Evolutionary conservation across 176 grass and related monocot genomes (phyloP).

Genomic region (Dendrocalamus sinicus): DNA sequence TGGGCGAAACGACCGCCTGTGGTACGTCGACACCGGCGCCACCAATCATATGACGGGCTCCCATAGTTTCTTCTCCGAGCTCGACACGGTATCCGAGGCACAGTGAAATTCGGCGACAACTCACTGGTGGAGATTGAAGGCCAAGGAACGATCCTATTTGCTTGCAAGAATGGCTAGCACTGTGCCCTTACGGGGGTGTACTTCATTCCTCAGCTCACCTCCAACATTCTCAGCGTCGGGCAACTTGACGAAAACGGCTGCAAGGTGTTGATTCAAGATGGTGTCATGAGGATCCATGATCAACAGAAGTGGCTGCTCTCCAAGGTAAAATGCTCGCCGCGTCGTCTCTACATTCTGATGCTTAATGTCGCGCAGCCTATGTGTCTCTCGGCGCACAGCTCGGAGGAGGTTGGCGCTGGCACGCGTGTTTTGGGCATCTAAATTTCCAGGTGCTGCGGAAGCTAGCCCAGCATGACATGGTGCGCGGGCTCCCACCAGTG

Average conservation of each 20-base stretch:
- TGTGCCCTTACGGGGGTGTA: no score
- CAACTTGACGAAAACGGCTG: not conserved
- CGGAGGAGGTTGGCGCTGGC: no score
- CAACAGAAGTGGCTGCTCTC: not conserved
- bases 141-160: not conserved
- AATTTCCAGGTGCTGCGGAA: no score
- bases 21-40: not conserved
- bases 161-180: no score
- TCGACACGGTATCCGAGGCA: not conserved
- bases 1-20: not conserved
- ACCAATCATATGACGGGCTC: not conserved
- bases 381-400: no score
- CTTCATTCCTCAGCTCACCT: no score
- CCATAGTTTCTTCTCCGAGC: not conserved
- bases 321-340: not conserved
- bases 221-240: no score
- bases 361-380: accelerated
- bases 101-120: not conserved
- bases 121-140: not conserved
- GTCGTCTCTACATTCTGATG: not conserved
- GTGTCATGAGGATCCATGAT: not conserved
- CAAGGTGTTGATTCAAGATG: not conserved
- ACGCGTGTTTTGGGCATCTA: no score
- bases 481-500: no score
- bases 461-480: no score